These are phyloP conservation scores for Silene latifolia DNA, from an alignment of 148 eudicot genomes.

Conservation along the genomic window DNA sequence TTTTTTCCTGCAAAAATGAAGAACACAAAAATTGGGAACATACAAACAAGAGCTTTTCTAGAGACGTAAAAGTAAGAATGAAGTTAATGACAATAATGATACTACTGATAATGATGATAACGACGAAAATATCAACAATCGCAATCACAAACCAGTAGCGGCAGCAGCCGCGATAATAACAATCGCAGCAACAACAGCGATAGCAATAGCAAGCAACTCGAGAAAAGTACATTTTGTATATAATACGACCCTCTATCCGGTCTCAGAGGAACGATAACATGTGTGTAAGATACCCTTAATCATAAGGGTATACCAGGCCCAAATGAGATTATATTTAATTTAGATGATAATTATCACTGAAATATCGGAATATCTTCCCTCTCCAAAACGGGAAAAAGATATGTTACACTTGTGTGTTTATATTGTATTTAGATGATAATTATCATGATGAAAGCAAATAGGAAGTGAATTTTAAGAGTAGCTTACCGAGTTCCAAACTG, in stretches of 20 bases:
- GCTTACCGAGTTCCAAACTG: slow-evolving; percentile 84
- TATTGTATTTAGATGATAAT: background rate
- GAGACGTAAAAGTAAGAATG: background rate
- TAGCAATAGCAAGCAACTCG: background rate
- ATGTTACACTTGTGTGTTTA: background rate
- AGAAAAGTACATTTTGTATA: background rate
- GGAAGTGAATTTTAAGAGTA: background rate
- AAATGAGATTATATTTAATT: background rate
- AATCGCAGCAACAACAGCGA: too few species aligned
- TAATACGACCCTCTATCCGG: background rate
- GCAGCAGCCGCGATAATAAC: background rate
- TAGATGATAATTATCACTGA: background rate
- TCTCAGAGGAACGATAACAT: background rate
- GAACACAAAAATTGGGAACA: background rate
- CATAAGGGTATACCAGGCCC: background rate
- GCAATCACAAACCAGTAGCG: too few species aligned
- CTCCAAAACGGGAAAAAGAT: background rate
- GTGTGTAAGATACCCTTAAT: background rate
- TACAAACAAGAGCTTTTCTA: background rate
- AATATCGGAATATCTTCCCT: background rate
- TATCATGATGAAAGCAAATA: background rate
- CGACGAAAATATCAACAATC: too few species aligned
- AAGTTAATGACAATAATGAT: background rate
- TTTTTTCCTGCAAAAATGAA: slow-evolving; percentile 60
- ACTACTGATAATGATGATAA: too few species aligned